phyloP scores from a whole-genome alignment of 768 basidiomycete species.

The Tulasnella sp. region DNA sequence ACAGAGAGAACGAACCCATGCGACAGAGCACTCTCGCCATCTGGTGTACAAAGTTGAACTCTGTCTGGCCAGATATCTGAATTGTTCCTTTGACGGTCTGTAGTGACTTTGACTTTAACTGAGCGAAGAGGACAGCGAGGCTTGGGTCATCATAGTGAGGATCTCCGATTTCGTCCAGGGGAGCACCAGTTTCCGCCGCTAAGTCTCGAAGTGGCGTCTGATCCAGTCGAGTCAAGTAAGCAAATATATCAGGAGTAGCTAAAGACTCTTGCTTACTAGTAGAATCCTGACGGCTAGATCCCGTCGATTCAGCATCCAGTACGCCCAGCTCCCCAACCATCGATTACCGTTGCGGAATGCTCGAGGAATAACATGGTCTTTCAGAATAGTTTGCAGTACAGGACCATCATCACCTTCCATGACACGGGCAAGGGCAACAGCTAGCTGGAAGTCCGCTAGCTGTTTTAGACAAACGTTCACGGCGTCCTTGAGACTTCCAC shows the following conservation, averaged over 20 bases:
- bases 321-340: conserved; percentile 94
- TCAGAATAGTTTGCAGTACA: conserved; percentile 64
- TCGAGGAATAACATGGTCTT: conserved; percentile 70
- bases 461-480: conserved; percentile 87
- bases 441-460: conserved; percentile 85
- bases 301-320: conserved; percentile 87
- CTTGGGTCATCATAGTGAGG: conserved; percentile 93
- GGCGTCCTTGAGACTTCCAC: conserved; percentile 83
- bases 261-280: conserved; percentile 53
- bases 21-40: conserved; percentile 89
- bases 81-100: conserved; percentile 92
- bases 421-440: conserved; percentile 78
- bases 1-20: conserved; percentile 64
- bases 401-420: conserved; percentile 83
- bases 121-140: conserved; percentile 83
- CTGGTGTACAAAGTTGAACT: conserved; percentile 95
- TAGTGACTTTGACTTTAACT: conserved; percentile 82
- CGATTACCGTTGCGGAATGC: conserved; percentile 87
- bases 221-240: not conserved
- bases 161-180: conserved; percentile 65
- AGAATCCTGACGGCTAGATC: conserved; percentile 89
- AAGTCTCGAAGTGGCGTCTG: conserved; percentile 66
- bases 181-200: conserved; percentile 53
- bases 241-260: not conserved
- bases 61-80: conserved; percentile 79